Evolutionary conservation across 2,329 filamentous ascomycete genomes (phyloP).

Genomic region (Epichloe elymi): DNA sequence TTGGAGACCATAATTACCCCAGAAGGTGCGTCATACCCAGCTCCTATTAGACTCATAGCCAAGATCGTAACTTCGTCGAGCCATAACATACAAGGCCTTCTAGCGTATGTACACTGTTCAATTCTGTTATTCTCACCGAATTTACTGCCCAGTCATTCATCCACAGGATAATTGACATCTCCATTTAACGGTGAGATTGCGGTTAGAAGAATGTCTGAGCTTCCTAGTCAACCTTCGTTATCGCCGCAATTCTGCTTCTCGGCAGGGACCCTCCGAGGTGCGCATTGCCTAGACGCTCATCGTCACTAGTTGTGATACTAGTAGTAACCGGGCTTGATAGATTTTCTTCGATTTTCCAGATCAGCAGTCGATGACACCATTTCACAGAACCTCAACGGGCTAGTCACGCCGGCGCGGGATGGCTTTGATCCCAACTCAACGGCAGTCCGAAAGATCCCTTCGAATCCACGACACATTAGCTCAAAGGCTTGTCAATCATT

Average conservation of each 20-base stretch:
- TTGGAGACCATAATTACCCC: too few species aligned
- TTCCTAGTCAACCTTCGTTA: conserved; percentile 36
- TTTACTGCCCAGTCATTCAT: background rate
- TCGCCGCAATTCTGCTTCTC: conserved; percentile 72
- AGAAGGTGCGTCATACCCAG: too few species aligned
- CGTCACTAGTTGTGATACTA: background rate
- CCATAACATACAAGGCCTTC: too few species aligned
- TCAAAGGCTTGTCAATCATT: conserved; percentile 54
- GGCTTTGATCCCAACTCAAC: conserved; percentile 76
- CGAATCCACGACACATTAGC: conserved; percentile 42
- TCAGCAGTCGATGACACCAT: conserved; percentile 86
- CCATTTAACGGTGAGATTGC: background rate
- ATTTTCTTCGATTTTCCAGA: conserved; percentile 81
- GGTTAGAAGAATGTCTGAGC: conserved; percentile 27
- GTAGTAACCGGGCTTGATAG: conserved; percentile 29
- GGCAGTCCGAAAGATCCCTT: conserved; percentile 41
- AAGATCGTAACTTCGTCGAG: too few species aligned
- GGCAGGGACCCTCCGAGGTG: conserved; percentile 54
- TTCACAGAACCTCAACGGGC: conserved; percentile 79
- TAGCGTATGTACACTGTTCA: background rate
- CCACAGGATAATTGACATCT: background rate
- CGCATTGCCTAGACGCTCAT: conserved; percentile 7
- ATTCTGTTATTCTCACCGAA: background rate
- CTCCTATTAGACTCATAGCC: too few species aligned
- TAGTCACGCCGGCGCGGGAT: conserved; percentile 57